Base-by-base conservation (phyloP, 2,329 filamentous ascomycete genomes). In the Epichloe sylvatica region DNA sequence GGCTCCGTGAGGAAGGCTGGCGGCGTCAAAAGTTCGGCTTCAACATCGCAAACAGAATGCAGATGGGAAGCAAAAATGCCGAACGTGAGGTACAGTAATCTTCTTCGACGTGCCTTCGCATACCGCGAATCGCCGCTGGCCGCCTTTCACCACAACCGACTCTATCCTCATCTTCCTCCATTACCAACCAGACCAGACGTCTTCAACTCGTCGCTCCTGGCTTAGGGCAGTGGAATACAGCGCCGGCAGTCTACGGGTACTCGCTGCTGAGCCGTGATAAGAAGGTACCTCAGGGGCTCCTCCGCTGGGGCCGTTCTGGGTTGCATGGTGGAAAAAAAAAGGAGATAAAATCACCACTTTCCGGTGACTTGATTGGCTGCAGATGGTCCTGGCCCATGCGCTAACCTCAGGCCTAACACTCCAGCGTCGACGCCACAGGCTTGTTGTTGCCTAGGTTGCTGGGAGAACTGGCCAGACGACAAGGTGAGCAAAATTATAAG, bases 401-500 rank as follows among this genome's bases (percentile, higher is more conserved):
- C 64, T 66, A 68, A 65, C 57, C 57, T 61, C 59, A 61, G 59
- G 61, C 63, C 63, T 63, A 64, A 61, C 60, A 62, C 63, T 58
- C 62, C 62, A 65, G 62, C 63, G 59, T 56, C 64, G 62, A 63
- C 69, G 67, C 69, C 68, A 71, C 69, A 64, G 60, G 62, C 60
- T 63, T 64, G 65, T 64, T 61, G 67, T 63, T 69, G 68, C 68
- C 69, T 70, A 59, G 69, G 67, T 69, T 67, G 68, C 69, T 70
- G 60, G 69, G 67, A 59, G 57, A 61, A 60, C 53, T 65, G 65
- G 64, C 61, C 62, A 57, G 63, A 60, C 57, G 58, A 59, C 60
- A 60, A 60, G 57, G 56, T 53, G 57, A 55, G 54, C 62, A 75
- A 73, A 76, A 76, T 71, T 77, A 77, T 77, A 77, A 77, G 68